Base-by-base conservation (phyloP, 768 basidiomycete species). In the Cystofilobasidium capitatum region DNA sequence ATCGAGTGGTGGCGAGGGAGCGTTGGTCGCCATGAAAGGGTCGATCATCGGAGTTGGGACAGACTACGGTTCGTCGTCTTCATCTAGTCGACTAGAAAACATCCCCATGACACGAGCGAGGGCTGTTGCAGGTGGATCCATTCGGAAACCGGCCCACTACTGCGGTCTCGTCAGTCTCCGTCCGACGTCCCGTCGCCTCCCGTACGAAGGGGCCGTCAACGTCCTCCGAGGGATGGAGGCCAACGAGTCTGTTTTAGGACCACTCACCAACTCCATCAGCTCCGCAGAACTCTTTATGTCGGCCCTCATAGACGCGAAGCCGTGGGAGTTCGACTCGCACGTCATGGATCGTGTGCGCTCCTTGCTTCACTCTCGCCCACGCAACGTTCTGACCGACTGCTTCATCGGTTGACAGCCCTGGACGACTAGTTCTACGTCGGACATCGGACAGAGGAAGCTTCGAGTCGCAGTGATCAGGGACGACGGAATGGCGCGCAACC, bases 181-280 rank as follows among this genome's bases (percentile, higher is more conserved):
- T 3, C 58, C 58, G 13, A 36, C 58, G 20, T 36, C 37, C 26
- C 37, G 37, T 22, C 58, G 58, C 22, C 31, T 40, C n/a, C 29
- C 42, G 10, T 31, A 71, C 39, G 64, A 47, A n/a, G 84, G 85
- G 26, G 82, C 83, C 7, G 77, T 81, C 3, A 88, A 86, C 75
- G 82, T 84, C 1, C 72, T 84, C 33, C 82, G 85, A 74, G 89
- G 66, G 26, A 31, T 17, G 74, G 88, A 89, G 67, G 83, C 85
- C 20, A 73, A 88, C 33, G 78, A 78, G 7, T 87, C 88, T 2
- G 87, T 89, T 29, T 79, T 91, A 12, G 90, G 90, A 0, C 89
- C 90, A 7, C 78, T 90, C 55, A 78, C 83, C 1, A 79, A 76
- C 49, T 83, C 83, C 40, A 69, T 89, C 57, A 77, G 74, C 14